Base-by-base conservation (phyloP, 1,284 basidiomycete genomes). In the Sporisorium iseilematis-ciliati region DNA sequence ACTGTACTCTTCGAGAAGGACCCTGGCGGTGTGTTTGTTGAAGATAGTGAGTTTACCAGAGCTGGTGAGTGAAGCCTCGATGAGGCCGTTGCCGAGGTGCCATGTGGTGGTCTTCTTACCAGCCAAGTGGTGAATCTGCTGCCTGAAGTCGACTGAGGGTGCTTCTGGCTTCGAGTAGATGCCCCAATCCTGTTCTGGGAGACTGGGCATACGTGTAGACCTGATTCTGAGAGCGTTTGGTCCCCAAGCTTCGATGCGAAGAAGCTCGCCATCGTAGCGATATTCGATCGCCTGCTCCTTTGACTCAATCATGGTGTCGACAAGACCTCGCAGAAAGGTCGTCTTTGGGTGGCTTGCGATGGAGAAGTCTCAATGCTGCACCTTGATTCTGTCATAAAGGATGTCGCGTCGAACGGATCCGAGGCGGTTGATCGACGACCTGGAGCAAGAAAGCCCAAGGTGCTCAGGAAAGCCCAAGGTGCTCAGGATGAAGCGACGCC, bases 201-300 rank as follows among this genome's bases (percentile, higher is more conserved):
- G 31, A 23, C 21, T n/a, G 3, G 52, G 26, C 16, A 25, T 26
- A 1, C 38, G 57, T 0, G 61, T 64, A 4, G 53, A 53, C 2
- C 68, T 12, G 10, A 71, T 52, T 20, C 68, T 45, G 7, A 71
- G 2, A 3, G 68, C 68, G 20, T 71, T 53, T n/a, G 57, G 53
- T 3, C 61, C 61, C 68, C 62, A 71, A 7, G 68, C 68, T 31
- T 71, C 68, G 60, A 71, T 53, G 0, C 26, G 43, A 4, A 71
- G 38, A 1, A 38, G 51, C 35, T 71, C 68, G 38, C 48, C 41
- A 11, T 60, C 68, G 50, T 57, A 50, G 23, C 58, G 49, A 33
- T 65, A 61, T n/a, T 52, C 31, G 18, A 71, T 41, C 0, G 26
- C 41, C 4, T 53, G 20, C 2, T 58, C 55, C 21, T 57, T 18